Base-by-base conservation (phyloP, 805 yeast species). In the Barnettozyma vustinii region DNA sequence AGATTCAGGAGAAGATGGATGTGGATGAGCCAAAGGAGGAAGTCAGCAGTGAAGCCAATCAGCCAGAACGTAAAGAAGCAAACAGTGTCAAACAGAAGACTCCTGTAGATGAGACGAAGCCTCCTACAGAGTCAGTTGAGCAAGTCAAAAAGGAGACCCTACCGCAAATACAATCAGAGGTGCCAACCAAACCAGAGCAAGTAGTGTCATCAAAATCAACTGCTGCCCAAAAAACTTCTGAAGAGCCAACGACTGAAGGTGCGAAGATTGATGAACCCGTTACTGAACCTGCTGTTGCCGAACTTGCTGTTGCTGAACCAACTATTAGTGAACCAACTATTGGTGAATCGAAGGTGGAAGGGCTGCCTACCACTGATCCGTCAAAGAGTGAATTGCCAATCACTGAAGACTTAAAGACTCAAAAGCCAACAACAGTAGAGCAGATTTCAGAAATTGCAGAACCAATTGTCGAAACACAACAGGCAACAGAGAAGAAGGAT, bases 401-500 rank as follows among this genome's bases (percentile, higher is more conserved):
- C 19, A 13, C 26, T n/a, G 26, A 27, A 15, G 40, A 47, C 13
- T 8, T 40, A n/a, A 26, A 5, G 15, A 16, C n/a, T 30, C 32
- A 27, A 37, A 25, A 18, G 12, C 26, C 13, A 37, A 18, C 37
- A 7, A 7, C 37, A n/a, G 7, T 18, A 18, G 19, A 33, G 37
- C 19, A 33, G 5, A n/a, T 33, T 33, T 25, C 40, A n/a, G 45
- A 7, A 27, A 37, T 40, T 15, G 37, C 36, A 13, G 40, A 21
- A 23, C 20, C 39, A 30, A 19, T 35, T 5, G 16, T 30, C 12
- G 49, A 32, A 25, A 9, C 37, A 16, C 13, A 40, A 5, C 40
- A 32, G 41, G 21, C 27, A 2, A 13, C 44, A 3, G 42, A 35
- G 26, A 25, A 19, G 18, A 50, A 50, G 21, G 59, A 59, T 49